Evolutionary conservation across 2,329 filamentous ascomycete species (phyloP).

Genomic region (Pseudogymnoascus sp.): DNA sequence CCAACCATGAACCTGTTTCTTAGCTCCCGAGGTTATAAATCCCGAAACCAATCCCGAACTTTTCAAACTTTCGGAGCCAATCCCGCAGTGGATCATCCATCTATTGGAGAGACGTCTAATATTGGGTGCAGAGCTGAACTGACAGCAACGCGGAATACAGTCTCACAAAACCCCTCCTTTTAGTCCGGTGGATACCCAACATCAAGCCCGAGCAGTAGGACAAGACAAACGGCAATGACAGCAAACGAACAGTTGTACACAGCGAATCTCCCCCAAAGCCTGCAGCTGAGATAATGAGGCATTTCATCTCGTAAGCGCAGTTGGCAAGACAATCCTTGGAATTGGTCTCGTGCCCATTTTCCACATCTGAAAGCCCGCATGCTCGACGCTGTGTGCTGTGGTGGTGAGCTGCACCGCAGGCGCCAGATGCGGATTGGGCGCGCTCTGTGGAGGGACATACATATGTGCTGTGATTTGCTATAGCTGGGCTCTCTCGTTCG

Average conservation of each 20-base stretch:
- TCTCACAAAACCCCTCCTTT: background rate
- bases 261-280: background rate
- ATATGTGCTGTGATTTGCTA: background rate
- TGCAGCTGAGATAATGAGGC: slow-evolving; percentile 3
- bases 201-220: background rate
- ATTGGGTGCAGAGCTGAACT: background rate
- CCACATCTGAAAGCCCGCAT: background rate
- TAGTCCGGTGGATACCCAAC: background rate
- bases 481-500: background rate
- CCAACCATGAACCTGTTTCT: background rate
- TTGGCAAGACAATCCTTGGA: background rate
- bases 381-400: background rate
- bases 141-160: background rate
- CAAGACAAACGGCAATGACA: background rate
- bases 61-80: background rate
- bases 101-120: background rate
- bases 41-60: background rate
- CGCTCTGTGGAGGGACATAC: background rate
- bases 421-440: background rate
- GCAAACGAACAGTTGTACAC: background rate
- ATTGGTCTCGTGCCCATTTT: background rate
- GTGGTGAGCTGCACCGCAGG: background rate
- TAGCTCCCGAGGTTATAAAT: background rate
- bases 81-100: background rate
- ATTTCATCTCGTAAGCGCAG: background rate